These are phyloP conservation scores for Daldinia bambusicola DNA, from an alignment of 495 filamentous ascomycete genomes.

Conservation along the genomic window DNA sequence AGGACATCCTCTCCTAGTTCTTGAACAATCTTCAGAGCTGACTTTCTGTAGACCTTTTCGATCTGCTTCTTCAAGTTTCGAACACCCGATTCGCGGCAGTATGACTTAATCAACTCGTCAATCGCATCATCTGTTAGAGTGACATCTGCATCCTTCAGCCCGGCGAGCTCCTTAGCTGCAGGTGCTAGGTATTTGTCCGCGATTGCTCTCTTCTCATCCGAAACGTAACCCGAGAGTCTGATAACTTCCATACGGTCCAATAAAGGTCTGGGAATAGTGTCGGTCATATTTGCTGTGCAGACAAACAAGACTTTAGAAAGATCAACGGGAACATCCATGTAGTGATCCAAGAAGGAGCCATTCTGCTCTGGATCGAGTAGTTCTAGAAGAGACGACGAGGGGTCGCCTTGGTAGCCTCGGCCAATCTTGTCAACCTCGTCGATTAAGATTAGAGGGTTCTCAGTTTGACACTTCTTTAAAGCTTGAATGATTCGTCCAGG, in stretches of 20 bases:
- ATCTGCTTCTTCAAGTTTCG: conserved; percentile 99
- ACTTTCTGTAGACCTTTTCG: conserved; percentile 98
- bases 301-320: conserved; percentile 98
- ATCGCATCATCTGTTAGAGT: conserved; percentile 84
- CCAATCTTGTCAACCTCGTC: conserved; percentile 99
- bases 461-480: conserved; percentile 98
- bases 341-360: conserved; percentile 96
- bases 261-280: conserved; percentile 95
- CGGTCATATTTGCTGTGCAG: conserved; percentile 98
- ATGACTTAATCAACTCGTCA: conserved; percentile 96
- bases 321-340: conserved; percentile 98
- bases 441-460: conserved; percentile 96
- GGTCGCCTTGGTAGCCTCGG: conserved; percentile 93
- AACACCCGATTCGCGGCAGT: conserved; percentile 96
- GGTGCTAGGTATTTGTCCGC: conserved; percentile 93
- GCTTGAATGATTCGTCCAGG: conserved; percentile 98
- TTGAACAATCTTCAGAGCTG: conserved; percentile 95
- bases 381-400: conserved; percentile 92
- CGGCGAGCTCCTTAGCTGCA: conserved; percentile 88
- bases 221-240: conserved; percentile 94
- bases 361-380: conserved; percentile 98
- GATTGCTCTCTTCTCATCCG: conserved; percentile 99
- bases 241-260: conserved; percentile 99
- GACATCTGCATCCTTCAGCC: conserved; percentile 91
- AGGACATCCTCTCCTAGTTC: conserved; percentile 90